Conservation (phyloP, 1,284 basidiomycete genomes). For the Puccinia horiana region DNA sequence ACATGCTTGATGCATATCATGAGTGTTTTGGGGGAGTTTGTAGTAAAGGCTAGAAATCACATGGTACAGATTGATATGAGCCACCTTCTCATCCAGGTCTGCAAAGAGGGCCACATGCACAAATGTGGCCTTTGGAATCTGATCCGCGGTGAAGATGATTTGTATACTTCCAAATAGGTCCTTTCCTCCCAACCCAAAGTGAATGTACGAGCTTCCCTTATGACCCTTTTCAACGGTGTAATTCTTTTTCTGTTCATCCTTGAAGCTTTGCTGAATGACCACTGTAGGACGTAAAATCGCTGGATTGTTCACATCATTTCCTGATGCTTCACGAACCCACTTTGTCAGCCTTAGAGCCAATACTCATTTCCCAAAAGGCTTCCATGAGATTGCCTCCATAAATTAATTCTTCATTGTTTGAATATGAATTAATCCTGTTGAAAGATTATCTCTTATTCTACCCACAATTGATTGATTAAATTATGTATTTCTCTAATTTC, state of each 20-base stretch:
- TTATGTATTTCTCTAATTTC: no score
- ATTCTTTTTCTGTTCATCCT: conserved; percentile 1
- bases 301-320: not conserved
- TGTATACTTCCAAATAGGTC: conserved; percentile 18
- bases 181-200: not conserved
- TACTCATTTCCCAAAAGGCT: no score
- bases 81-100: not conserved
- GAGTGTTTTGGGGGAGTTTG: not conserved
- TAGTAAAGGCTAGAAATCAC: not conserved
- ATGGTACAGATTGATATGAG: not conserved
- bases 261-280: not conserved
- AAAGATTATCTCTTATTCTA: no score
- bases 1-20: not conserved
- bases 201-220: conserved; percentile 1
- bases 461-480: no score
- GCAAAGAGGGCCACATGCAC: not conserved
- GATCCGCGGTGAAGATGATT: not conserved
- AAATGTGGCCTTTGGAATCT: not conserved
- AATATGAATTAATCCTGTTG: no score
- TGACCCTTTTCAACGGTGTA: not conserved
- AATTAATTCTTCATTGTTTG: no score
- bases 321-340: not conserved
- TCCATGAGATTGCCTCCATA: no score
- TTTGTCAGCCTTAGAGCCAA: no score
- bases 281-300: not conserved